Evolutionary conservation across 2,329 filamentous ascomycete species (phyloP), one percentile per base, ranked within the genome.

Genomic region (Cadophora malorum): DNA sequence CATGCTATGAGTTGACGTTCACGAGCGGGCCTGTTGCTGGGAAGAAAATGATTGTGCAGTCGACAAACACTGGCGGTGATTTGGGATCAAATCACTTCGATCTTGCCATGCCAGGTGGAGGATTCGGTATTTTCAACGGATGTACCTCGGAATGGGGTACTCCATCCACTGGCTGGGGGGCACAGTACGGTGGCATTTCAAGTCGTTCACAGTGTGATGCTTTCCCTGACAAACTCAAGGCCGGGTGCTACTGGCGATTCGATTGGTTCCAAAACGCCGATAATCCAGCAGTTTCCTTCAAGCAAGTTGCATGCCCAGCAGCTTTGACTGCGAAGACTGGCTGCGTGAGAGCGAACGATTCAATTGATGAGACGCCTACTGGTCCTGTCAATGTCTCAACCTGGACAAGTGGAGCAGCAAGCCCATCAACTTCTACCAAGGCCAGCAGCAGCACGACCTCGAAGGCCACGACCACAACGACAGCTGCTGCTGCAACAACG

Each of bases 31-130:
- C 83, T 6, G 82, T 86, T 23, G 78, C 80, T 31, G 87, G 87
- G 64, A 90, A 90, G 80, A 85, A 82, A 67, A 87, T 90, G 85
- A 81, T 90, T 64, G 83, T 90, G 19, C 88, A 90, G 75, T 85
- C 86, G 9, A 88, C 86, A 41, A 90, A 90, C 77, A 90, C 87
- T 1, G 88, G 87, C 35, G 81, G 80, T 23, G 87, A 89, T 74
- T 79, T 89, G 8, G 81, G 81, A 52, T 73, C 75, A 38, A 88
- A 88, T 74, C 87, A 89, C 70, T 89, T 89, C 73, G 86, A 89
- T 78, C 75, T 89, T 23, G 75, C 73, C 47, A 84, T 86, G 45
- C 84, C 84, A 3, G 86, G 86, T 28, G 86, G 87, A 66, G 86
- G 87, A 47, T 83, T 85, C 33, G 87, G 87, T 56, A 80, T 83